These are phyloP conservation scores for Pneumocystis oryctolagi DNA, from an alignment of 1,139 yeast species.

Conservation along the genomic window DNA sequence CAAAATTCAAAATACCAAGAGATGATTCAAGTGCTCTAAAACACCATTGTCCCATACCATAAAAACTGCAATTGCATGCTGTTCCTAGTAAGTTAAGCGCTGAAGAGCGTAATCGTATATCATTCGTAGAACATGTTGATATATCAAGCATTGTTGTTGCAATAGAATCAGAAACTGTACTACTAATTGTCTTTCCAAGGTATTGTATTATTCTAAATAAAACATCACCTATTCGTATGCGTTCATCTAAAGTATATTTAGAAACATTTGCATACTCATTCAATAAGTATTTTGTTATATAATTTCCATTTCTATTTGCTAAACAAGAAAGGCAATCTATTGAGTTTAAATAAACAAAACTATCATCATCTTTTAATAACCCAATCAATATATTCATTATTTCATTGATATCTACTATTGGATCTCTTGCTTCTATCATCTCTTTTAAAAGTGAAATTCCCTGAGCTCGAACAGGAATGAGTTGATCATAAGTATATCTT, in stretches of 20 bases:
- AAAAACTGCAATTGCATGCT: conserved; percentile 45
- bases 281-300: conserved; percentile 25
- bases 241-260: conserved; percentile 36
- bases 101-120: conserved; percentile 61
- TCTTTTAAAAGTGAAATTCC: conserved; percentile 56
- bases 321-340: conserved; percentile 61
- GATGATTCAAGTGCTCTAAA: conserved; percentile 57
- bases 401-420: conserved; percentile 37
- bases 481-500: conserved; percentile 45
- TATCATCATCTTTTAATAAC: conserved; percentile 65
- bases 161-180: conserved; percentile 27
- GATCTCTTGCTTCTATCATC: conserved; percentile 38
- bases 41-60: conserved; percentile 36
- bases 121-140: conserved; percentile 33
- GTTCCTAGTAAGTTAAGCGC: conserved; percentile 68
- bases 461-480: conserved; percentile 74
- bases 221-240: conserved; percentile 69
- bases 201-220: conserved; percentile 42
- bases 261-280: conserved; percentile 21
- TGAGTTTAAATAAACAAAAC: conserved; percentile 69
- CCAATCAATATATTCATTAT: conserved; percentile 48
- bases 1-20: conserved; percentile 51
- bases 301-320: conserved; percentile 31
- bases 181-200: conserved; percentile 35
- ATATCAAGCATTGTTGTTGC: conserved; percentile 28